phyloP scores from a whole-genome alignment of 1,284 basidiomycete genomes.

The Cystobasidium sp. region DNA sequence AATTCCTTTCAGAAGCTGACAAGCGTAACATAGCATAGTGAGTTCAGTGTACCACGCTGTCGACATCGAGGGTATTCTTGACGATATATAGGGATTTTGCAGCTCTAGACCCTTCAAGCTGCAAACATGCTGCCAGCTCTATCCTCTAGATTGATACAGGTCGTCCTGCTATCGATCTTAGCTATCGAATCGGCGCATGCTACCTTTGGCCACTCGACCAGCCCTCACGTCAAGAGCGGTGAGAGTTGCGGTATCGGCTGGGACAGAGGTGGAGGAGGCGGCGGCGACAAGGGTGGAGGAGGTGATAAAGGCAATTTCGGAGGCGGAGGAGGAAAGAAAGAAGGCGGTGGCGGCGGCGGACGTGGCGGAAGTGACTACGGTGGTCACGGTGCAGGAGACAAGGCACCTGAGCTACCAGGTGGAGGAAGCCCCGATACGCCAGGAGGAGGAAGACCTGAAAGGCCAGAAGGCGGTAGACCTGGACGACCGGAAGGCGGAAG shows the following conservation, averaged over 20 bases:
- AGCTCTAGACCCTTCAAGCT: too few relatives aligned
- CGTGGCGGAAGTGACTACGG: background rate
- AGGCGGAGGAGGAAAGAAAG: background rate
- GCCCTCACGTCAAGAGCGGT: conserved; percentile 9
- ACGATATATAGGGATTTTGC: too few relatives aligned
- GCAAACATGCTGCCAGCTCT: background rate
- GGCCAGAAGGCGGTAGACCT: too few relatives aligned
- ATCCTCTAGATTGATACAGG: background rate
- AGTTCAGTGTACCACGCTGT: too few relatives aligned
- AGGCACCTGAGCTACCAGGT: too few relatives aligned
- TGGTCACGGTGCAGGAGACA: too few relatives aligned
- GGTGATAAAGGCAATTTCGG: background rate
- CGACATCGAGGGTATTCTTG: too few relatives aligned
- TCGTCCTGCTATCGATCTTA: background rate
- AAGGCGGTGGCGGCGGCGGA: background rate
- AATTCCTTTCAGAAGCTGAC: too few relatives aligned
- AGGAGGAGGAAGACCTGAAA: too few relatives aligned
- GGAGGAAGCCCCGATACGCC: too few relatives aligned
- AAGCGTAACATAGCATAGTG: too few relatives aligned
- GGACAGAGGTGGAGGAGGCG: conserved; percentile 15
- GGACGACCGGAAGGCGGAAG: too few relatives aligned
- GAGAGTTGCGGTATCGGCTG: conserved; percentile 10
- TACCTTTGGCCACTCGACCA: background rate
- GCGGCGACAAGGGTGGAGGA: conserved; percentile 5
- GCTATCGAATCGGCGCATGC: conserved; percentile 2